Evolutionary conservation across 768 basidiomycete species (phyloP), one percentile per base, ranked within the genome.

Genomic region (Gelatoporia subvermispora): DNA sequence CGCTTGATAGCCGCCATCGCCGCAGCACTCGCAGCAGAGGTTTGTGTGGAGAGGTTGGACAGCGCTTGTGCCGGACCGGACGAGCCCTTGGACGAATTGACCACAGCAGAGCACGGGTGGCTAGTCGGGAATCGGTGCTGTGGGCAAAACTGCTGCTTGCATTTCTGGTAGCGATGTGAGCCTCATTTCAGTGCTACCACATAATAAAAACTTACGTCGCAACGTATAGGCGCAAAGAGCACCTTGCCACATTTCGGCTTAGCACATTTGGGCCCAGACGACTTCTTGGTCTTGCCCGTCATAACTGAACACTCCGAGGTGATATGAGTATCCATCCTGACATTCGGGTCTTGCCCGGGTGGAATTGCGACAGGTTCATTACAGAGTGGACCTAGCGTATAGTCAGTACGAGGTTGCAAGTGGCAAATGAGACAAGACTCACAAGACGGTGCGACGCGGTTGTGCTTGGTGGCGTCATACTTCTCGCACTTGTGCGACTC

Each of bases 361-460:
- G 78, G 80, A 43, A 91, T 77, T 2, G 87, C 79, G 9, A 93
- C 79, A 1, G 88, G 88, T 2, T 67, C 74, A 52, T 79, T 81
- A 68, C 91, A 93, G 21, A 93, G 66, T 3, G 90, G 90, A 57
- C 87, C 87, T 85, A 43, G 15, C 11, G 21, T 16, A 43, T 15
- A 7, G 15, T 39, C 3, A 50, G 40, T 24, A 15, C 35, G 15
- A n/a, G 25, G 36, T 36, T n/a, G 17, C n/a, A 43, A 40, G 41
- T 35, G 39, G 36, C 16, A 22, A 28, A 16, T 24, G 9, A 36
- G 49, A 38, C 22, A 40, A n/a, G 13, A 72, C 78, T 47, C 58
- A 85, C 88, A 91, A 35, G 79, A 73, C 13, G 90, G 90, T 15
- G 87, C 88, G 5, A 92, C 72, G 8, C 90, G 77, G 51, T 93